A percentile compares a stretch with the other conserved stretches of the same genome.
These are phyloP conservation scores for Verbascum thapsus DNA, from an alignment of 257 asterid species.

Conservation along the genomic window DNA sequence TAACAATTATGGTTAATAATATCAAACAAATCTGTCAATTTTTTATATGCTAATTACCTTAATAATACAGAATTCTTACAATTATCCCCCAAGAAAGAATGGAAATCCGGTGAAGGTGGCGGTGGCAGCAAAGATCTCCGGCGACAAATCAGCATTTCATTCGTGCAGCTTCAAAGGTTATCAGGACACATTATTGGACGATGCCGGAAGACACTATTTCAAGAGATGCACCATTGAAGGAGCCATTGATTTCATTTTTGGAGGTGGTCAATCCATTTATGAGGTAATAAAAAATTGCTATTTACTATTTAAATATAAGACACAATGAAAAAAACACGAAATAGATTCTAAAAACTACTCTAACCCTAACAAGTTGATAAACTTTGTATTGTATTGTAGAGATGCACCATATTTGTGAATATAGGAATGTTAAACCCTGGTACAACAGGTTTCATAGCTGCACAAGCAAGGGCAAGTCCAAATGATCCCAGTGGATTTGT, in stretches of 20 bases:
- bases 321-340: too few relatives aligned
- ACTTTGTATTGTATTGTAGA: slow-evolving; percentile 22
- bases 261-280: slow-evolving; percentile 52
- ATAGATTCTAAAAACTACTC: neutral
- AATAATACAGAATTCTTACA: slow-evolving; percentile 46
- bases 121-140: slow-evolving; percentile 47
- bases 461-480: slow-evolving; percentile 42
- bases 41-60: too few relatives aligned
- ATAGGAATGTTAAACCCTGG: slow-evolving; percentile 3
- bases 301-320: too few relatives aligned
- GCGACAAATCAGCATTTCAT: slow-evolving; percentile 50
- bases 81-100: slow-evolving; percentile 38
- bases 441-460: slow-evolving; percentile 40
- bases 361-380: too few relatives aligned
- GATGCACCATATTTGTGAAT: slow-evolving; percentile 36
- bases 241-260: slow-evolving; percentile 59
- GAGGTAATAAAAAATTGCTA: slow-evolving; percentile 39
- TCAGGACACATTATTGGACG: slow-evolving; percentile 62
- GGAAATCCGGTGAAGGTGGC: slow-evolving; percentile 30
- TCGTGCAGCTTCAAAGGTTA: slow-evolving; percentile 44
- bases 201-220: slow-evolving; percentile 49
- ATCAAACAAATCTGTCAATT: too few relatives aligned
- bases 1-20: too few relatives aligned
- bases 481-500: slow-evolving; percentile 48
- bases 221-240: slow-evolving; percentile 50